Percentiles rank a stretch among this genome's conserved stretches.
Conservation (phyloP, 805 yeast species). For the Vanderwaltozyma polyspora region DNA sequence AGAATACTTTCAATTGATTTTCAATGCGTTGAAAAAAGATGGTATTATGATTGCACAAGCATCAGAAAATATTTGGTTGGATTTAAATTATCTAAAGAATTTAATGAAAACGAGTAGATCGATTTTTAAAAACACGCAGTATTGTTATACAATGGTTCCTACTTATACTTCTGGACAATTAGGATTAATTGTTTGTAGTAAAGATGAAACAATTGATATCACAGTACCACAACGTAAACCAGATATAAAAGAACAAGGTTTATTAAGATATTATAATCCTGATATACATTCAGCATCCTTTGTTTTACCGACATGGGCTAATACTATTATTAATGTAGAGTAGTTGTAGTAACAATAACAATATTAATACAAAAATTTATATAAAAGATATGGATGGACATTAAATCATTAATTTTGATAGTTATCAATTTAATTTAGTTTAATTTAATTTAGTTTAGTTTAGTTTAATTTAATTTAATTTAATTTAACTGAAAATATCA, state of each 20-base stretch:
- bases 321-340: constrained; percentile 20
- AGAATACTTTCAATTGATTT: constrained; percentile 59
- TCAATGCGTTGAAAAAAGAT: constrained; percentile 47
- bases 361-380: no score
- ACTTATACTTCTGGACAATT: constrained; percentile 83
- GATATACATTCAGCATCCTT: constrained; percentile 62
- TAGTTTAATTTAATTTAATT: no score
- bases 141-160: constrained; percentile 76
- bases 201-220: constrained; percentile 37
- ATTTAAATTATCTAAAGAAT: constrained; percentile 39
- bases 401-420: no score
- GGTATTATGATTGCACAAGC: constrained; percentile 75
- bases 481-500: constrained; percentile 52
- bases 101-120: constrained; percentile 38
- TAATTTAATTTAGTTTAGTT: no score
- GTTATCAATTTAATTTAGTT: no score
- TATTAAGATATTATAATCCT: constrained; percentile 55
- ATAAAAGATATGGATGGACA: no score
- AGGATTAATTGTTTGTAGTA: constrained; percentile 65
- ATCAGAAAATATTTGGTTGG: constrained; percentile 66
- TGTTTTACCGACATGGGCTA: constrained; percentile 74
- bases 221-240: constrained; percentile 42
- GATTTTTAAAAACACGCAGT: constrained; percentile 52
- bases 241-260: constrained; percentile 34
- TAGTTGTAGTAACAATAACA: no score